phyloP scores from a whole-genome alignment of 495 filamentous ascomycete species.

The Hypomontagnella monticulosa region DNA sequence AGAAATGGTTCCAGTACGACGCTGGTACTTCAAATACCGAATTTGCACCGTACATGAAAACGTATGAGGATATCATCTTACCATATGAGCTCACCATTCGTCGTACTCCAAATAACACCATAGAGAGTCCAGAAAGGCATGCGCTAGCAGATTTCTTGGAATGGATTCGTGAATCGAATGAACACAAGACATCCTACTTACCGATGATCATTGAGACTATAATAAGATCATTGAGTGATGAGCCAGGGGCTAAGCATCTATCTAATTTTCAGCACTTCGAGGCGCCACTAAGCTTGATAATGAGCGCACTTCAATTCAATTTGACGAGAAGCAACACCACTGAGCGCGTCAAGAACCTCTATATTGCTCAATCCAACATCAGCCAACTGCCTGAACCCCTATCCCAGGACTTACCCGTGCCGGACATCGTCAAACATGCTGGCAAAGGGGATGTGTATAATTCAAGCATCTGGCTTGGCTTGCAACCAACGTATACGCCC shows the following conservation, averaged over 20 bases:
- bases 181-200: slow-evolving; percentile 9
- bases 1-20: slow-evolving; percentile 28
- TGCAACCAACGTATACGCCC: slow-evolving; percentile 86
- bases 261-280: slow-evolving; percentile 48
- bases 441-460: slow-evolving; percentile 83
- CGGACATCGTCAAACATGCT: slow-evolving; percentile 65
- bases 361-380: slow-evolving; percentile 86
- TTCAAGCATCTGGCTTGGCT: slow-evolving; percentile 87
- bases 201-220: slow-evolving; percentile 4
- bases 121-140: not conserved
- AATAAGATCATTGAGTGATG: slow-evolving; percentile 2
- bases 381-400: slow-evolving; percentile 69
- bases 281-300: slow-evolving; percentile 50
- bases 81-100: slow-evolving; percentile 29
- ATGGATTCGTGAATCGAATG: slow-evolving; percentile 18
- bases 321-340: slow-evolving; percentile 1
- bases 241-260: not conserved
- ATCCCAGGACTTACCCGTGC: slow-evolving; percentile 72
- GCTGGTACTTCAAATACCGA: not conserved
- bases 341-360: slow-evolving; percentile 59
- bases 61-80: slow-evolving; percentile 8
- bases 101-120: not conserved
- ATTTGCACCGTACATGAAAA: slow-evolving; percentile 18
- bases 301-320: slow-evolving; percentile 51
- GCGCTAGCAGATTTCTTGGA: slow-evolving; percentile 3